Evolutionary conservation across 176 grass and related monocot genomes (phyloP), one percentile per base, ranked within the genome.

Genomic region (Aegilops longissima): DNA sequence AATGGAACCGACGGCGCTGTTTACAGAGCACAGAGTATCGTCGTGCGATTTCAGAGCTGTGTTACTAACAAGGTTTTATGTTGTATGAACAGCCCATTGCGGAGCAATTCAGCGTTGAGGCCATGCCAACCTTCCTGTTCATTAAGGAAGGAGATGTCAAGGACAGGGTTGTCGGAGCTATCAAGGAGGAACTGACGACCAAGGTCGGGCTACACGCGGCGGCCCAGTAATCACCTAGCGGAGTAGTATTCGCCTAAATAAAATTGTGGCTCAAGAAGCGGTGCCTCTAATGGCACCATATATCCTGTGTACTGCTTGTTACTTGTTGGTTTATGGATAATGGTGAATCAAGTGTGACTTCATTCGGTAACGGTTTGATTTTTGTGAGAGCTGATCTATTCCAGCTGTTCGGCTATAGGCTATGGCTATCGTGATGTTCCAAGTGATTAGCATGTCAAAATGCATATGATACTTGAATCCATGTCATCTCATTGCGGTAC

Each of bases 71-170:
- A 66, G 27, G 16, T 4, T 33, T n/a, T 73, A 5, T 25, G 11
- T 14, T 65, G 52, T 70, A n/a, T 21, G 40, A 80, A 70, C 84
- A 94, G 92, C 36, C 83, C 70, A 82, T 94, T 89, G 83, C 92
- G 0, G 70, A 92, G 70, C 86, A 94, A 76, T 94, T 88, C 80
- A 68, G 54, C 27, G 83, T 94, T 0, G 84, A 89, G 77, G 89
- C 90, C 66, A 89, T 94, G 92, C 92, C 92, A 21, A 94, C 92
- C 3, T 94, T 94, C 87, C 49, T 94, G 36, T 94, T 92, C 78
- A 79, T 94, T 70, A 94, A 82, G 87, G 92, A 80, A 23, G 92
- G 92, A 14, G 84, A 83, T 0, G 87, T 94, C 8, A 90, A 87
- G 59, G 84, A 94, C 78, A 94, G 85, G 89, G 77, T 89, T 25